Evolutionary conservation across 2,329 filamentous ascomycete genomes (phyloP).

Genomic region (Penicillium griseofulvum): DNA sequence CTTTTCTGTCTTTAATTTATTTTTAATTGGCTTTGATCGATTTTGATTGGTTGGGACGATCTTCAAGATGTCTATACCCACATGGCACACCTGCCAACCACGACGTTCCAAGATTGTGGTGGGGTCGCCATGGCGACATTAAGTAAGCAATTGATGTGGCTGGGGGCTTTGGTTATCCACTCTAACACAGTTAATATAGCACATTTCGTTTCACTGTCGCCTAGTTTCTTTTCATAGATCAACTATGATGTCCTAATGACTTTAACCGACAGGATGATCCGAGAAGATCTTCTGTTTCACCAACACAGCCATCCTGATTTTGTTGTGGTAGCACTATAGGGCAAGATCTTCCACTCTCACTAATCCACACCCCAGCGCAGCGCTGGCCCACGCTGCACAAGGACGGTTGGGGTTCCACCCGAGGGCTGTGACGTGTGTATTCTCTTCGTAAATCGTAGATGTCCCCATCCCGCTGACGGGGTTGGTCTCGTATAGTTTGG

Average conservation of each 20-base stretch:
- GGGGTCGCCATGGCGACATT: slow-evolving; percentile 1
- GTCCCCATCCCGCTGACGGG: slow-evolving; percentile 33
- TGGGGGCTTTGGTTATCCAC: slow-evolving; percentile 17
- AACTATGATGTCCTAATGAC: slow-evolving; percentile 4
- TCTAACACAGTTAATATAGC: neutral
- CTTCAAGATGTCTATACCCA: neutral
- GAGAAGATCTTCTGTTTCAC: slow-evolving; percentile 2
- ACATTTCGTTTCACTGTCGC: slow-evolving; percentile 12
- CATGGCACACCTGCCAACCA: slow-evolving; percentile 6
- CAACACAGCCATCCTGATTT: slow-evolving; percentile 6
- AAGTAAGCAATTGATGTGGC: slow-evolving; percentile 19
- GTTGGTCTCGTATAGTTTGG: slow-evolving; percentile 31
- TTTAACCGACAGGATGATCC: neutral
- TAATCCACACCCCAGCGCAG: slow-evolving; percentile 65
- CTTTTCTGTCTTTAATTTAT: slow-evolving; percentile 1
- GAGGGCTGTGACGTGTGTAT: slow-evolving; percentile 60
- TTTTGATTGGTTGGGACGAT: slow-evolving; percentile 2
- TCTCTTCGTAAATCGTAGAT: slow-evolving; percentile 58
- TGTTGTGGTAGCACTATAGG: slow-evolving; percentile 19
- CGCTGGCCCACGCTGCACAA: slow-evolving; percentile 67
- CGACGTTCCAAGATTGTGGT: neutral
- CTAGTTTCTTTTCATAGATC: slow-evolving; percentile 26
- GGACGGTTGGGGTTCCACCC: slow-evolving; percentile 67
- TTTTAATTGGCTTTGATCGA: slow-evolving; percentile 1
- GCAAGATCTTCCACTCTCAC: slow-evolving; percentile 66